phyloP scores from a whole-genome alignment of 192 early-diverging fungal species.

The Blastocladiella britannica region DNA sequence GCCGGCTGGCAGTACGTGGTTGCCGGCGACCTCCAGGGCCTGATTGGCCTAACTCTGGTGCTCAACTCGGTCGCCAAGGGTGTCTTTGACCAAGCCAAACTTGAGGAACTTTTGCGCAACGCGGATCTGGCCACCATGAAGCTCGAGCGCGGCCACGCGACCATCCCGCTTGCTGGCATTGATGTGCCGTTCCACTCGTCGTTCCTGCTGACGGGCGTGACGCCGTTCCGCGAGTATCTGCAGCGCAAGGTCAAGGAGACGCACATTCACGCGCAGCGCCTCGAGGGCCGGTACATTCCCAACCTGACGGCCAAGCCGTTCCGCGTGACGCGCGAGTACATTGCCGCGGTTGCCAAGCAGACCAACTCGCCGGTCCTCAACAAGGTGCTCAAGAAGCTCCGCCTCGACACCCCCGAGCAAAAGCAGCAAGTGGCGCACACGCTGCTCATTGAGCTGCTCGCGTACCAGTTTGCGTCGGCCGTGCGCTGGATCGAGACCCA shows the following conservation, averaged over 20 bases:
- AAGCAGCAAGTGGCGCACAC: slow-evolving; percentile 73
- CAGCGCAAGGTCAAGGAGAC: slow-evolving; percentile 63
- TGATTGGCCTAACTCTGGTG: slow-evolving; percentile 60
- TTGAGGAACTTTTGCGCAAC: slow-evolving; percentile 25
- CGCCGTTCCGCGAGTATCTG: slow-evolving; percentile 75
- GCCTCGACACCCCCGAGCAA: slow-evolving; percentile 49
- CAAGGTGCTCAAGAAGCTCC: slow-evolving; percentile 60
- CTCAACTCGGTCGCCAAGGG: slow-evolving; percentile 71
- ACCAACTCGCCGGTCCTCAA: slow-evolving; percentile 56
- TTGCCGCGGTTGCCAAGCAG: slow-evolving; percentile 41
- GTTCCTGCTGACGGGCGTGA: slow-evolving; percentile 77
- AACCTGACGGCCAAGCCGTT: slow-evolving; percentile 85
- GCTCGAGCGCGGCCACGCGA: slow-evolving; percentile 68
- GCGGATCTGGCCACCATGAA: slow-evolving; percentile 38
- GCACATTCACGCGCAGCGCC: slow-evolving; percentile 57
- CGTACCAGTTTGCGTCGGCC: slow-evolving; percentile 81
- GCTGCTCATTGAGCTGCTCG: slow-evolving; percentile 68
- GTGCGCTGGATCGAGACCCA: slow-evolving; percentile 93
- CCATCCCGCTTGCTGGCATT: slow-evolving; percentile 74
- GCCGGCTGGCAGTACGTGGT: slow-evolving; percentile 92
- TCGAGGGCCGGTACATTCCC: slow-evolving; percentile 78
- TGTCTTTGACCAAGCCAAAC: slow-evolving; percentile 67
- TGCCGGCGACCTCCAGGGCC: slow-evolving; percentile 60
- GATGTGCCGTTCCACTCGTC: slow-evolving; percentile 95
- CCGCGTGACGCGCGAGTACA: slow-evolving; percentile 50